Conservation (phyloP, 1,139 yeast genomes). For the Suhomyces choctaworum region DNA sequence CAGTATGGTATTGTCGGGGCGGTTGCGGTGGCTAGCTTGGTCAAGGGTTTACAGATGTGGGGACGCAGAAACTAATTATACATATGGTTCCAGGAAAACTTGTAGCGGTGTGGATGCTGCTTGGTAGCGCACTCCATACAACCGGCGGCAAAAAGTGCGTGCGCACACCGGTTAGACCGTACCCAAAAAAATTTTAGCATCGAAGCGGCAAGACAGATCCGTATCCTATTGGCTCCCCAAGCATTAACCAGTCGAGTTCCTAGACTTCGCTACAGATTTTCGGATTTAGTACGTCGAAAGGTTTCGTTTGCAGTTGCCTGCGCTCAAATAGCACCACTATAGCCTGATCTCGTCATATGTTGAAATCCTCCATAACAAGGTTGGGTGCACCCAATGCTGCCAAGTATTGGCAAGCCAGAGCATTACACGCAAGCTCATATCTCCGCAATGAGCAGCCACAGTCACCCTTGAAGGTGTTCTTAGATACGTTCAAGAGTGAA, state of each 20-base stretch:
- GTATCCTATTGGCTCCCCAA: conserved; percentile 1
- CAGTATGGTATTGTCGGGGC: conserved; percentile 25
- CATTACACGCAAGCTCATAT: conserved; percentile 14
- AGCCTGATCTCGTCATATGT: conserved; percentile 9
- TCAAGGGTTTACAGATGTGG: conserved; percentile 11
- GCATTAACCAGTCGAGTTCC: too few species aligned
- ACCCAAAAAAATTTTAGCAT: conserved; percentile 7
- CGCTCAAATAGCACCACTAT: conserved; percentile 1
- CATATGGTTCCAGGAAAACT: too few species aligned
- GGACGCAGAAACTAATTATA: conserved; percentile 1
- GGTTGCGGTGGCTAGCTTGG: conserved; percentile 17
- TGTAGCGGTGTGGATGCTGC: too few species aligned
- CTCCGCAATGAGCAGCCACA: conserved; percentile 35
- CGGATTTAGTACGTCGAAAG: too few species aligned
- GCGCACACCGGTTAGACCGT: conserved; percentile 4
- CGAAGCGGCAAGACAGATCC: neutral
- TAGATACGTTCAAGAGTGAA: conserved; percentile 87
- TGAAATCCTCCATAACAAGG: conserved; percentile 14
- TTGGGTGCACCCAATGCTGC: conserved; percentile 1
- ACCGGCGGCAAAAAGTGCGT: conserved; percentile 1
- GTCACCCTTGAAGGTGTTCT: conserved; percentile 89
- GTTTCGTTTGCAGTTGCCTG: conserved; percentile 2
- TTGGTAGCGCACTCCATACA: too few species aligned
- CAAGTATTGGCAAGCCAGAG: conserved; percentile 7
- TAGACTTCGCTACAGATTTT: too few species aligned